These are phyloP conservation scores for Fusarium nelsonii DNA, from an alignment of 2,329 filamentous ascomycete species.

Conservation along the genomic window DNA sequence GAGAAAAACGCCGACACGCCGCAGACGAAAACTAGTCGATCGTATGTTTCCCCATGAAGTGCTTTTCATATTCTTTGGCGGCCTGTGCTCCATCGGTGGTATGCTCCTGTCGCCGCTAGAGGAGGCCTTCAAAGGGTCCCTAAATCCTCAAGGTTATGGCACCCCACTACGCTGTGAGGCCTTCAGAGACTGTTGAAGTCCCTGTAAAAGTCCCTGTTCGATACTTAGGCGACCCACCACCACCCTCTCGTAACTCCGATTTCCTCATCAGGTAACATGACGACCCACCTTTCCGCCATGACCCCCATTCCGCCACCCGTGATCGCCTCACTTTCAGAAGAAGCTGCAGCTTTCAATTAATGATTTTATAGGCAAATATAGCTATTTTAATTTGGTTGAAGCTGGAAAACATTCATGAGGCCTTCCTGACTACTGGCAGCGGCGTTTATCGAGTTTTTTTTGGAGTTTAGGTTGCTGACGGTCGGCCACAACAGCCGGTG, in stretches of 20 bases:
- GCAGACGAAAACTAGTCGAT: constrained; percentile 29
- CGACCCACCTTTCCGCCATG: too few relatives aligned
- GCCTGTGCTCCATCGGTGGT: constrained; percentile 31
- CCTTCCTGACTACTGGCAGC: too few relatives aligned
- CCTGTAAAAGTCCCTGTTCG: constrained; percentile 36
- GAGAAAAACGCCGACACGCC: constrained; percentile 18
- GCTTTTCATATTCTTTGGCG: constrained; percentile 19
- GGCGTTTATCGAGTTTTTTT: too few relatives aligned
- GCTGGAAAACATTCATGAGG: too few relatives aligned
- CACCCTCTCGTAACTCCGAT: constrained; percentile 29
- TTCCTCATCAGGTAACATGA: constrained; percentile 43
- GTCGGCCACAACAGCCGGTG: too few relatives aligned
- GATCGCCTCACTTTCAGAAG: too few relatives aligned
- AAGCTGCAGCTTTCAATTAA: too few relatives aligned
- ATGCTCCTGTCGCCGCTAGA: constrained; percentile 20
- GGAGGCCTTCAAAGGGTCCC: constrained; percentile 32
- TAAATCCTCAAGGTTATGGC: constrained; percentile 41
- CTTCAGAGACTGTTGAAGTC: constrained; percentile 28
- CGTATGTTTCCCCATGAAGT: constrained; percentile 40
- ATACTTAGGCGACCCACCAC: constrained; percentile 39
- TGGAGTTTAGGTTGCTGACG: too few relatives aligned
- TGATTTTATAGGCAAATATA: too few relatives aligned
- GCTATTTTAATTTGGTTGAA: too few relatives aligned
- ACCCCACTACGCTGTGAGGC: constrained; percentile 45
- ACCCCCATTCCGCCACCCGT: too few relatives aligned